These are phyloP conservation scores for Neurospora sp. DNA, from an alignment of 495 filamentous ascomycete genomes.

Conservation along the genomic window DNA sequence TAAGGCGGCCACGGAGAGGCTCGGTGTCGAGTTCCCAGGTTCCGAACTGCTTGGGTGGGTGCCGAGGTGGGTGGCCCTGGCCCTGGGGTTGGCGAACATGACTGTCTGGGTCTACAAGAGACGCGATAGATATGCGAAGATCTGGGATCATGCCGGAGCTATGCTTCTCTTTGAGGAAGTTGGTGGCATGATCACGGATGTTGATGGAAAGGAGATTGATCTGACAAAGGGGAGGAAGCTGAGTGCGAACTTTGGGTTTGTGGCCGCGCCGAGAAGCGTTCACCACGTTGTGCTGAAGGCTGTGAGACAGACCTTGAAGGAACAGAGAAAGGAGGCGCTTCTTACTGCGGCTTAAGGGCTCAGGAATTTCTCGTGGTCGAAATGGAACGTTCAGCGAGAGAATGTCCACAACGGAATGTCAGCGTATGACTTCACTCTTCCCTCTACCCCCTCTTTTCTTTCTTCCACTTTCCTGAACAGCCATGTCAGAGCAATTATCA, in stretches of 20 bases:
- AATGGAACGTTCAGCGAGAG: background rate
- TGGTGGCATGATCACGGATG: slow-evolving; percentile 53
- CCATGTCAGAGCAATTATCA: background rate
- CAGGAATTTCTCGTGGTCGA: background rate
- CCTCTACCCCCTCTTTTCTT: background rate
- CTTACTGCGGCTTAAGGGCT: background rate
- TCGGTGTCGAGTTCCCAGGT: slow-evolving; percentile 39
- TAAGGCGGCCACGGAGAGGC: slow-evolving; percentile 31
- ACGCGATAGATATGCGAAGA: slow-evolving; percentile 42
- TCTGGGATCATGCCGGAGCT: slow-evolving; percentile 65
- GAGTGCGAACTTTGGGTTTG: slow-evolving; percentile 38
- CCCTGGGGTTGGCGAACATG: slow-evolving; percentile 48
- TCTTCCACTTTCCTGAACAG: background rate
- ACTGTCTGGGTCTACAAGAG: slow-evolving; percentile 52
- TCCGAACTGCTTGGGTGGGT: slow-evolving; percentile 55
- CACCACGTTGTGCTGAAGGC: slow-evolving; percentile 27
- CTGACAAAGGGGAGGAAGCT: slow-evolving; percentile 34
- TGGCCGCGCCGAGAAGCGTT: slow-evolving; percentile 28
- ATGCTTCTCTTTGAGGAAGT: slow-evolving; percentile 58
- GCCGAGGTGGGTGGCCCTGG: slow-evolving; percentile 52
- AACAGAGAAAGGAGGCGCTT: slow-evolving; percentile 21
- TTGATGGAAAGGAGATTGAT: slow-evolving; percentile 45
- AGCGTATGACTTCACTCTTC: background rate
- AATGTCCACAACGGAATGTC: background rate
- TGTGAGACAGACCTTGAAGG: slow-evolving; percentile 23